phyloP scores from a whole-genome alignment of 208 protist genomes.

The Leishmania amazonensis region DNA sequence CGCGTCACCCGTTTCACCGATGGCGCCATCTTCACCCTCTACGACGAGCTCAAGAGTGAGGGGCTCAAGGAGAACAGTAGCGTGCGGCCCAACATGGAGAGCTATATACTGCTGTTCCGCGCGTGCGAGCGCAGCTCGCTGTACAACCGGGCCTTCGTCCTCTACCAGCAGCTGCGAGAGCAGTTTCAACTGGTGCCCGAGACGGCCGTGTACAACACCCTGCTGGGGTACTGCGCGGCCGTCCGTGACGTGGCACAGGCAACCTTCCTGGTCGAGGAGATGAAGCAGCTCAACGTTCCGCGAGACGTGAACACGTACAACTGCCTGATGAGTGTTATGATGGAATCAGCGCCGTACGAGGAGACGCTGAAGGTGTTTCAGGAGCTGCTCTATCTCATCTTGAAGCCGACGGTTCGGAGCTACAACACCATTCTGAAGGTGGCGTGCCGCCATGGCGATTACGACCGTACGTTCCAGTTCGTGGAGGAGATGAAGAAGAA shows the following conservation, averaged over 20 bases:
- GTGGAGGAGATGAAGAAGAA: constrained; percentile 92
- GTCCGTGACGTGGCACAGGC: constrained; percentile 88
- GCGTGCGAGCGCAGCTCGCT: constrained; percentile 84
- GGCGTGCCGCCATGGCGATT: constrained; percentile 73
- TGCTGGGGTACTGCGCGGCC: constrained; percentile 90
- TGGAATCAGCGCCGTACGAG: constrained; percentile 79
- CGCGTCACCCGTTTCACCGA: constrained; percentile 78
- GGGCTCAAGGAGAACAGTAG: constrained; percentile 58
- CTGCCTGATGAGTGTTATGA: constrained; percentile 89
- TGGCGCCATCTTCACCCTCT: constrained; percentile 78
- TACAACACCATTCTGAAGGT: constrained; percentile 91
- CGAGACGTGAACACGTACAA: constrained; percentile 92
- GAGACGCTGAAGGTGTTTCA: constrained; percentile 82
- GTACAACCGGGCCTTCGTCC: constrained; percentile 81
- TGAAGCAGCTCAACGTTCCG: constrained; percentile 70
- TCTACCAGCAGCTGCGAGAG: constrained; percentile 88
- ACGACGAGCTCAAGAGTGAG: constrained; percentile 86
- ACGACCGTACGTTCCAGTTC: constrained; percentile 88
- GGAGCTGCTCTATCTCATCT: constrained; percentile 55
- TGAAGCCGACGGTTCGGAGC: constrained; percentile 74
- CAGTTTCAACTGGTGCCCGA: constrained; percentile 79
- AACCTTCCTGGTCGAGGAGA: constrained; percentile 88
- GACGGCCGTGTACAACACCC: constrained; percentile 82
- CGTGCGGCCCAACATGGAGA: constrained; percentile 78
- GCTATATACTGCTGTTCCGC: constrained; percentile 83